phyloP scores from a whole-genome alignment of 2,329 filamentous ascomycete genomes.

The Xylaria sp. region DNA sequence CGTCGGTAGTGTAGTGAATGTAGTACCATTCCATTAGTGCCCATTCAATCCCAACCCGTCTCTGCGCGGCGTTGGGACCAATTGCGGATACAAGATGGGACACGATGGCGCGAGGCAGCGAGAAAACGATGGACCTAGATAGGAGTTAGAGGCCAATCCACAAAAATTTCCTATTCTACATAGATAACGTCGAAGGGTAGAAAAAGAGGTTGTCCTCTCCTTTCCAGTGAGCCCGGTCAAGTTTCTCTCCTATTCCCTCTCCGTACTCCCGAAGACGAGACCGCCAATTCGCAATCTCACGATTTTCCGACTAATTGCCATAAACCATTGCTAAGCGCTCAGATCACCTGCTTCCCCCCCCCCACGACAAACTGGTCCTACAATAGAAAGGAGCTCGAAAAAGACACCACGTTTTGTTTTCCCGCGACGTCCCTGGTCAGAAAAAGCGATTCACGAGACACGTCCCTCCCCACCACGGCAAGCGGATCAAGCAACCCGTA shows the following conservation, averaged over 20 bases:
- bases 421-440: conserved; percentile 35
- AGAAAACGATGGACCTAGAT: conserved; percentile 15
- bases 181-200: conserved; percentile 16
- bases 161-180: not conserved
- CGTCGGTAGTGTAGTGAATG: not conserved
- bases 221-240: not conserved
- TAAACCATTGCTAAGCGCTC: conserved; percentile 17
- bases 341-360: too few species aligned
- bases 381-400: conserved; percentile 8
- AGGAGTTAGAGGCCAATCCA: conserved; percentile 8
- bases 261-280: too few species aligned
- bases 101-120: conserved; percentile 22
- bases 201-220: conserved; percentile 21
- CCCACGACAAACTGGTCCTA: conserved; percentile 19
- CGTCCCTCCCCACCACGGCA: conserved; percentile 36
- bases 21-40: not conserved
- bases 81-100: conserved; percentile 25
- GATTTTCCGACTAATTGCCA: conserved; percentile 16
- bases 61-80: conserved; percentile 1
- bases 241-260: conserved; percentile 1
- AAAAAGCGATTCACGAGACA: conserved; percentile 38
- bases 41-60: conserved; percentile 12
- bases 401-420: conserved; percentile 35
- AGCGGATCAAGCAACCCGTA: conserved; percentile 38
- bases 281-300: conserved; percentile 26